A percentile compares a stretch with the other conserved stretches of the same genome.
Evolutionary conservation across 2,329 filamentous ascomycete species (phyloP).

Genomic region (Clonostachys chloroleuca): DNA sequence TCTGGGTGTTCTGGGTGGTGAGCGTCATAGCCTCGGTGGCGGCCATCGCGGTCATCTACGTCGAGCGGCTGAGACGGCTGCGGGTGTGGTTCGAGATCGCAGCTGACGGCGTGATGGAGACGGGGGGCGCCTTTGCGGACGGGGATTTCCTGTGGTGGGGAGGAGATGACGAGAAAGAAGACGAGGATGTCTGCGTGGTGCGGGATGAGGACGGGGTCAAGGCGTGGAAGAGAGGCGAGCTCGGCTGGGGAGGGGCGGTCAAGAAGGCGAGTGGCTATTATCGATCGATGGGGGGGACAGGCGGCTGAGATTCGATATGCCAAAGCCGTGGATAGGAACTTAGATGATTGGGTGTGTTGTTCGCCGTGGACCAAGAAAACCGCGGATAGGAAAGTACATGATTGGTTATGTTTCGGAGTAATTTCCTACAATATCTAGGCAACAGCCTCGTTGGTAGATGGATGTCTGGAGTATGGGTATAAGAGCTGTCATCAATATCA

Average conservation of each 20-base stretch:
- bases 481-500: no score
- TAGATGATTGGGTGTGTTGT: no score
- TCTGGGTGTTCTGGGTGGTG: slow-evolving; percentile 45
- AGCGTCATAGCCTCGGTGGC: slow-evolving; percentile 29
- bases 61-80: slow-evolving; percentile 37
- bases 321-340: neutral
- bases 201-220: slow-evolving; percentile 16
- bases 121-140: slow-evolving; percentile 10
- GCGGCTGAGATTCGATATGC: neutral
- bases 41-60: slow-evolving; percentile 38
- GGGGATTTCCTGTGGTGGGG: slow-evolving; percentile 5
- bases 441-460: no score
- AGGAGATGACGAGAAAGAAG: slow-evolving; percentile 17
- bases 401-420: no score
- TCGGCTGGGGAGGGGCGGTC: slow-evolving; percentile 42
- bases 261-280: slow-evolving; percentile 33
- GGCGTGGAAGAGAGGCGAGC: slow-evolving; percentile 33
- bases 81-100: slow-evolving; percentile 41
- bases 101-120: slow-evolving; percentile 13
- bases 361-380: no score
- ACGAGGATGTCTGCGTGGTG: slow-evolving; percentile 3
- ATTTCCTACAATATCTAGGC: no score
- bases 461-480: no score
- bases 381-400: no score
- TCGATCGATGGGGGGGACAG: slow-evolving; percentile 9